Conservation (phyloP, 1,284 basidiomycete species). For the Golubevia sp. region DNA sequence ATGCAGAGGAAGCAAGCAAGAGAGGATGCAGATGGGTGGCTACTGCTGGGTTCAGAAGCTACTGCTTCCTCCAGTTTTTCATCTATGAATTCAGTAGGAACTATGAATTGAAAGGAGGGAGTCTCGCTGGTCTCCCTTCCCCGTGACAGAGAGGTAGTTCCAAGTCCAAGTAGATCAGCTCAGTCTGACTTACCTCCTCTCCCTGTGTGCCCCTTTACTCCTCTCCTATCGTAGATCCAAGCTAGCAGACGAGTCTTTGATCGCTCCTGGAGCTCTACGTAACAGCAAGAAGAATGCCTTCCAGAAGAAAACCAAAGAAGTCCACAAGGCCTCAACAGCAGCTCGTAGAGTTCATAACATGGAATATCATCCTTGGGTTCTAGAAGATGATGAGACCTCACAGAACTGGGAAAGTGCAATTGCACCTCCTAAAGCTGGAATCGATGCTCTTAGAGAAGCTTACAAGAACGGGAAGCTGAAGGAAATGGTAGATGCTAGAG, state of each 20-base stretch:
- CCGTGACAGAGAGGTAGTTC: too few species aligned
- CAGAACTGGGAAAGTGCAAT: constrained; percentile 52
- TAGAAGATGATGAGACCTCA: constrained; percentile 56
- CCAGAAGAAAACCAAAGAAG: constrained; percentile 53
- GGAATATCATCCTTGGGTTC: constrained; percentile 55
- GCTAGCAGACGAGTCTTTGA: constrained; percentile 8
- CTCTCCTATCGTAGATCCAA: too few species aligned
- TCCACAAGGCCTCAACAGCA: constrained; percentile 51
- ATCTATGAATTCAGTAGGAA: too few species aligned
- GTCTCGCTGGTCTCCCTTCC: too few species aligned
- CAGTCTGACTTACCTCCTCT: too few species aligned
- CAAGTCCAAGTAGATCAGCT: too few species aligned
- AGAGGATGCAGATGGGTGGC: too few species aligned
- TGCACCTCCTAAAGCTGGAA: constrained; percentile 34
- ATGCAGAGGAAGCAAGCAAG: too few species aligned
- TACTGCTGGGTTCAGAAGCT: too few species aligned
- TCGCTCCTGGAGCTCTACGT: constrained; percentile 29
- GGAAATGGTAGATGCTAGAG: constrained; percentile 27
- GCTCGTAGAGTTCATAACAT: constrained; percentile 51
- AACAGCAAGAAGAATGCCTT: constrained; percentile 26
- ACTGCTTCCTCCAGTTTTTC: too few species aligned
- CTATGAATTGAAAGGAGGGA: too few species aligned
- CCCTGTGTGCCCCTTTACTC: too few species aligned
- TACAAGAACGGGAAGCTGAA: constrained; percentile 11
- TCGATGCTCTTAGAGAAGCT: constrained; percentile 23